A percentile compares a stretch with the other conserved stretches of the same genome.
Evolutionary conservation across 305 asterid genomes (phyloP).

Genomic region (Fraxinus baroniana): DNA sequence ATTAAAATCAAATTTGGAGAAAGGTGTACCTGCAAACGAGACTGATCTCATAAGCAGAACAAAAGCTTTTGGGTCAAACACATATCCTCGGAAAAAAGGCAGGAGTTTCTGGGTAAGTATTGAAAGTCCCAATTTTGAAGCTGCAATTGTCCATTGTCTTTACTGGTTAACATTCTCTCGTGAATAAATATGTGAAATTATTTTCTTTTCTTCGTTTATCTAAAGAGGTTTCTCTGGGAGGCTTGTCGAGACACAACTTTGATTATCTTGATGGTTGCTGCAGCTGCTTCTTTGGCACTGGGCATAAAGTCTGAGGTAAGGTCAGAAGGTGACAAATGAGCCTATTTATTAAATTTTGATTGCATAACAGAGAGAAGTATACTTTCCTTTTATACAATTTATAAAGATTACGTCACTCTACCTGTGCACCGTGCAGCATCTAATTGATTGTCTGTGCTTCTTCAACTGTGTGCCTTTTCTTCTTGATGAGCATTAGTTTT

Average conservation of each 20-base stretch:
- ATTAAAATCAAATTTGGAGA: slow-evolving; percentile 59
- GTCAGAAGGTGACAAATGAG: neutral
- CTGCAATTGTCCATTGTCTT: neutral
- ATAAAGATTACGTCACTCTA: neutral
- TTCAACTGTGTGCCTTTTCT: neutral
- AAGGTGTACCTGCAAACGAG: slow-evolving; percentile 73
- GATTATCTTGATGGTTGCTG: slow-evolving; percentile 94
- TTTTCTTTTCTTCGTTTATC: slow-evolving; percentile 7
- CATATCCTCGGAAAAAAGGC: slow-evolving; percentile 94
- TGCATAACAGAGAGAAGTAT: neutral
- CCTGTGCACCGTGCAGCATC: slow-evolving; percentile 11
- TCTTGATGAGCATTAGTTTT: neutral
- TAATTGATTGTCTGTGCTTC: neutral
- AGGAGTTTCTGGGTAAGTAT: slow-evolving; percentile 63
- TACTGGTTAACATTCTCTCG: neutral
- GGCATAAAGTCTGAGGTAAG: slow-evolving; percentile 93
- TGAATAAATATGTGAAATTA: neutral
- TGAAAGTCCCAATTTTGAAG: slow-evolving; percentile 13
- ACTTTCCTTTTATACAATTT: neutral
- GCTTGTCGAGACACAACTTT: slow-evolving; percentile 92
- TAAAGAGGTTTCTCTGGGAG: slow-evolving; percentile 85
- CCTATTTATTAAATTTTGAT: neutral
- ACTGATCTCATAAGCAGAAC: slow-evolving; percentile 53
- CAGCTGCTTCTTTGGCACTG: slow-evolving; percentile 93
- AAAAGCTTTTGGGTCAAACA: slow-evolving; percentile 81